Conservation (phyloP, 176 grass and related monocot genomes). For the Eleusine coracana region DNA sequence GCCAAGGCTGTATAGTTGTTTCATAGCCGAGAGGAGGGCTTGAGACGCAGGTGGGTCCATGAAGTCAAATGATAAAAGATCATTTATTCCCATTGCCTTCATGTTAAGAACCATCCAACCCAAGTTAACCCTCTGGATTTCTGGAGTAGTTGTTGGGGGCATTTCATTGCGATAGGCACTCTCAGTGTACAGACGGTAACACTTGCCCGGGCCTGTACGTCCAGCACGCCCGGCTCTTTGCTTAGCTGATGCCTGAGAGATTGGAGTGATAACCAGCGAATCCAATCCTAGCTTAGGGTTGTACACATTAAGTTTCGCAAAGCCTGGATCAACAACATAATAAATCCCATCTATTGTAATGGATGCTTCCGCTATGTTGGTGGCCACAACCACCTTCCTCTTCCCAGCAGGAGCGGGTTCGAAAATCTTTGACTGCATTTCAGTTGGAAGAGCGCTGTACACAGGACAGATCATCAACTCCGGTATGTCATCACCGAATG, state of each 20-base stretch:
- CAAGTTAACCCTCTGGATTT: slow-evolving; percentile 71
- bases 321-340: slow-evolving; percentile 68
- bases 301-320: slow-evolving; percentile 66
- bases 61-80: slow-evolving; percentile 61
- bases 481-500: slow-evolving; percentile 50
- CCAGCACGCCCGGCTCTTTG: slow-evolving; percentile 77
- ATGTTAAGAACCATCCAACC: slow-evolving; percentile 60
- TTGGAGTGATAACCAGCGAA: slow-evolving; percentile 47
- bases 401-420: slow-evolving; percentile 57
- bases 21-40: slow-evolving; percentile 62
- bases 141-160: slow-evolving; percentile 56
- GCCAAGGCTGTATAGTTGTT: slow-evolving; percentile 65
- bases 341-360: slow-evolving; percentile 49
- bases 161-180: slow-evolving; percentile 72
- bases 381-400: slow-evolving; percentile 81
- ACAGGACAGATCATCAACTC: slow-evolving; percentile 62
- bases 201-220: slow-evolving; percentile 54
- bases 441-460: slow-evolving; percentile 56
- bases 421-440: slow-evolving; percentile 52
- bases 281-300: slow-evolving; percentile 68
- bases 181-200: slow-evolving; percentile 75
- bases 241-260: slow-evolving; percentile 75
- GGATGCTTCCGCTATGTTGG: slow-evolving; percentile 75
- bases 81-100: slow-evolving; percentile 81
- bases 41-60: slow-evolving; percentile 70